Evolutionary conservation across 768 basidiomycete species (phyloP).

Genomic region (Kwoniella botswanensis): DNA sequence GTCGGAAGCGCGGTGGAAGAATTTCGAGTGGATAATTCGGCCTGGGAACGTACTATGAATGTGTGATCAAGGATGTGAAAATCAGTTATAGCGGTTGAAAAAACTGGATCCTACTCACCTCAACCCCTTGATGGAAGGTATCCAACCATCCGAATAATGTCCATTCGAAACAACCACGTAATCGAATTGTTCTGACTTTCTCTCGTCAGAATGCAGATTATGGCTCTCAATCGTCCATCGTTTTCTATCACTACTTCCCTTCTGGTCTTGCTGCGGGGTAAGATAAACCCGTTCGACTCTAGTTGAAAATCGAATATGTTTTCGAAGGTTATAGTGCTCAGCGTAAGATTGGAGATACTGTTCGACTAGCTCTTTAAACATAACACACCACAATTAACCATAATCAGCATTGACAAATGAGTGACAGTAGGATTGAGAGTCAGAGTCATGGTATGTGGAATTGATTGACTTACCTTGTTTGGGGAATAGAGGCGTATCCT

Average conservation of each 20-base stretch:
- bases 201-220: neutral
- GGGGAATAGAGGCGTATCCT: constrained; percentile 39
- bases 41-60: constrained; percentile 49
- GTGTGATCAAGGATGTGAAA: neutral
- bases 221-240: constrained; percentile 39
- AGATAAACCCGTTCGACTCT: constrained; percentile 61
- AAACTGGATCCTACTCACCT: constrained; percentile 28
- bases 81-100: too few relatives aligned
- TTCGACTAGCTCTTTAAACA: constrained; percentile 60
- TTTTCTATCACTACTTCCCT: neutral
- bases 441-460: too few relatives aligned
- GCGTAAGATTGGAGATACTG: constrained; percentile 75
- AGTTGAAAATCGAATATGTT: constrained; percentile 70
- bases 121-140: constrained; percentile 53
- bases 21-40: constrained; percentile 55
- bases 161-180: constrained; percentile 57
- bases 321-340: constrained; percentile 65
- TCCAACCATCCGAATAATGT: constrained; percentile 57
- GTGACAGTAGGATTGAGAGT: neutral
- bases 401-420: neutral
- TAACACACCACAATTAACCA: neutral
- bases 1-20: constrained; percentile 51
- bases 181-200: constrained; percentile 48
- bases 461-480: constrained; percentile 35
- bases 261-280: neutral